These are phyloP conservation scores for Neonectria ditissima DNA, from an alignment of 2,329 filamentous ascomycete species.

Conservation along the genomic window DNA sequence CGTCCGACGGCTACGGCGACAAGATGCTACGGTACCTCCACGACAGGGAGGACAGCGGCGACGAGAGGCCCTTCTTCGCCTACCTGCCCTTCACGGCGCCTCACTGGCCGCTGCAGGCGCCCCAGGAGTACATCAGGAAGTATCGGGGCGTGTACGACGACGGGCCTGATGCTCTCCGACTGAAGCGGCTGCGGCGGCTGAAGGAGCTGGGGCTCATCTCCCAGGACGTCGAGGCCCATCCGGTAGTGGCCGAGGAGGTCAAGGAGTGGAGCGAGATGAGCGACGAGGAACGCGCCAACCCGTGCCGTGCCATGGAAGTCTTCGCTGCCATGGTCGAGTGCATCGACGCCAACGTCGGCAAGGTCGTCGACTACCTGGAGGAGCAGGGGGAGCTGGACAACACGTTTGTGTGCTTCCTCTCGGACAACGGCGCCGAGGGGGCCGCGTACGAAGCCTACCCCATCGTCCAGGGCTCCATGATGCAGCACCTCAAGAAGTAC, in stretches of 20 bases:
- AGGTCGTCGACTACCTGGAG: constrained; percentile 67
- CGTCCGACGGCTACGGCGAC: constrained; percentile 58
- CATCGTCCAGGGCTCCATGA: constrained; percentile 40
- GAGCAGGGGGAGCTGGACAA: constrained; percentile 70
- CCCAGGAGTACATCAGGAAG: constrained; percentile 64
- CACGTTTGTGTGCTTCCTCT: constrained; percentile 73
- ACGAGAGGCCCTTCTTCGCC: constrained; percentile 44
- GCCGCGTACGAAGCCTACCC: constrained; percentile 53
- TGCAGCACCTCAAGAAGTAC: constrained; percentile 32
- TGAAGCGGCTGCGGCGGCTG: constrained; percentile 63
- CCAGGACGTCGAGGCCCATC: constrained; percentile 61
- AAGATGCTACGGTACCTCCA: constrained; percentile 57
- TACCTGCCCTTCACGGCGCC: constrained; percentile 65
- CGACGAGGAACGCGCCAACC: constrained; percentile 59
- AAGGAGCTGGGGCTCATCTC: constrained; percentile 67
- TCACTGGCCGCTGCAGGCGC: constrained; percentile 73
- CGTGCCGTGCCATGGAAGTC: constrained; percentile 68
- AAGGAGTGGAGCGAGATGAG: constrained; percentile 60
- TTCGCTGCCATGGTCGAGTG: constrained; percentile 74
- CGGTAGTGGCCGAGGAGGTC: constrained; percentile 53
- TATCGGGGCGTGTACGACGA: constrained; percentile 71
- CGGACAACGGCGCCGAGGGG: constrained; percentile 71
- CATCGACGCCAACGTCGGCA: constrained; percentile 71
- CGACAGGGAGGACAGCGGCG: constrained; percentile 42
- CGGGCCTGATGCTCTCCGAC: constrained; percentile 67